These are phyloP conservation scores for Terana coerulea DNA, from an alignment of 768 basidiomycete species.

Conservation along the genomic window DNA sequence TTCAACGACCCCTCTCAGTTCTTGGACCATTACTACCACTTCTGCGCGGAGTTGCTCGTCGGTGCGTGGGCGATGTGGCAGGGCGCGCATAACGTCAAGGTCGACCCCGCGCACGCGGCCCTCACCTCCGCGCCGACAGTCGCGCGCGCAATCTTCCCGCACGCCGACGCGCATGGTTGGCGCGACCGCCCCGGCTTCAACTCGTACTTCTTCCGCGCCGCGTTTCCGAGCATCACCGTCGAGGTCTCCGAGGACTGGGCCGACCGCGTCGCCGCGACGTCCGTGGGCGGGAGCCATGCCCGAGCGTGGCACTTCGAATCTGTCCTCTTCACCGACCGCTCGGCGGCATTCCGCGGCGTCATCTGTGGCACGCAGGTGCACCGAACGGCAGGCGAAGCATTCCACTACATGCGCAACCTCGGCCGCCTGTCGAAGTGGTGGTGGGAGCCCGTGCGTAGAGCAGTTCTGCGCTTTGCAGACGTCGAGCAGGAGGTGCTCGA, in stretches of 20 bases:
- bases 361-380: constrained; percentile 63
- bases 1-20: constrained; percentile 75
- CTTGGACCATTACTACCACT: constrained; percentile 86
- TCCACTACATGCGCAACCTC: constrained; percentile 43
- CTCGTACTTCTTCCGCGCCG: constrained; percentile 67
- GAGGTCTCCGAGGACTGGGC: constrained; percentile 71
- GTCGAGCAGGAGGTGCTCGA: constrained; percentile 32
- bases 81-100: constrained; percentile 37
- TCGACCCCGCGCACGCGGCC: constrained; percentile 16
- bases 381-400: constrained; percentile 68
- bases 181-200: constrained; percentile 79
- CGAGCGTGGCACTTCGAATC: constrained; percentile 69
- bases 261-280: constrained; percentile 45
- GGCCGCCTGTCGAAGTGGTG: constrained; percentile 45
- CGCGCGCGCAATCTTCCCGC: constrained; percentile 68
- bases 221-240: constrained; percentile 65
- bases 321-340: constrained; percentile 68
- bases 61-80: constrained; percentile 75
- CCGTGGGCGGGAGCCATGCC: constrained; percentile 13
- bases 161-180: constrained; percentile 57
- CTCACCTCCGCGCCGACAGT: constrained; percentile 48
- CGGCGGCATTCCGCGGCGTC: constrained; percentile 67
- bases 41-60: constrained; percentile 76
- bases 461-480: constrained; percentile 67
- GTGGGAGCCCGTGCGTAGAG: constrained; percentile 75